These are phyloP conservation scores for Ballota nigra DNA, from an alignment of 257 asterid species.

Conservation along the genomic window DNA sequence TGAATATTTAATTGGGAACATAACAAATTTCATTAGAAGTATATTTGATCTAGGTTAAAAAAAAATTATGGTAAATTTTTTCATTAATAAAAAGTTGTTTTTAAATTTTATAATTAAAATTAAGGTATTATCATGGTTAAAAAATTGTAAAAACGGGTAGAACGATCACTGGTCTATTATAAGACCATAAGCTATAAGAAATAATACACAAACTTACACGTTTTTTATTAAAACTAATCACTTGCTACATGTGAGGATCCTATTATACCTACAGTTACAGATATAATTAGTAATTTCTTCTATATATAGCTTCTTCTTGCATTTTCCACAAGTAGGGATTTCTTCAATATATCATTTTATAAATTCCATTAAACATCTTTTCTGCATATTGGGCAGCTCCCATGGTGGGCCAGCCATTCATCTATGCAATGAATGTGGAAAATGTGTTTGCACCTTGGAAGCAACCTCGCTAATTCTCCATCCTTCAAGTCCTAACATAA, in stretches of 20 bases:
- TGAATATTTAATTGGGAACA: too few species aligned
- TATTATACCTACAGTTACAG: background rate
- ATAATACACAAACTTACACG: too few species aligned
- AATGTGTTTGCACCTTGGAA: conserved; percentile 58
- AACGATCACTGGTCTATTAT: too few species aligned
- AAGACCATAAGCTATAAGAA: too few species aligned
- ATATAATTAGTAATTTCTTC: background rate
- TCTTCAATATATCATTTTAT: background rate
- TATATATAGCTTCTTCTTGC: background rate
- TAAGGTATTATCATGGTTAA: too few species aligned
- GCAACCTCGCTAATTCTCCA: conserved; percentile 45
- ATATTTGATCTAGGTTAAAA: too few species aligned
- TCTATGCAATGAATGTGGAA: conserved; percentile 68
- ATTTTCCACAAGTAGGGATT: background rate
- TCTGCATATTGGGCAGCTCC: conserved; percentile 74
- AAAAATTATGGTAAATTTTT: too few species aligned
- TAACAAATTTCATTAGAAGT: too few species aligned
- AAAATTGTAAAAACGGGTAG: too few species aligned
- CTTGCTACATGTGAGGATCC: background rate
- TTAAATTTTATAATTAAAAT: too few species aligned
- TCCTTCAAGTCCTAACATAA: conserved; percentile 50
- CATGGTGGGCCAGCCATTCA: conserved; percentile 62
- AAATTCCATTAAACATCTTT: conserved; percentile 29
- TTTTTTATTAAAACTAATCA: background rate
- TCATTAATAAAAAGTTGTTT: too few species aligned